phyloP scores from a whole-genome alignment of 305 asterid species.

The Andrographis paniculata region DNA sequence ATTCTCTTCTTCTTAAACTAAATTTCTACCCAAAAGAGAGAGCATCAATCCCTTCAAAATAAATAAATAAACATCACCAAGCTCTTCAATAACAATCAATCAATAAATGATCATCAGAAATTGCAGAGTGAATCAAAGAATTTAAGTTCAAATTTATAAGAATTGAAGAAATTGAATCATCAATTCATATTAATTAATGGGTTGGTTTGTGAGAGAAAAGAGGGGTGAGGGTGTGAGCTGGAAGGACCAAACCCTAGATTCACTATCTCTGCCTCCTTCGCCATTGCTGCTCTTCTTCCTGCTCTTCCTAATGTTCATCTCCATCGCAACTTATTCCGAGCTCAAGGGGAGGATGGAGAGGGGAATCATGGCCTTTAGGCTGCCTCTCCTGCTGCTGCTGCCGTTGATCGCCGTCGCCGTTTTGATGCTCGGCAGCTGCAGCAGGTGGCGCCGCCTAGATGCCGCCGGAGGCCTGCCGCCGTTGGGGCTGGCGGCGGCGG shows the following conservation, averaged over 20 bases:
- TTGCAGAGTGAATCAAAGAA: not conserved
- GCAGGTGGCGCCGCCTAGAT: conserved; percentile 27
- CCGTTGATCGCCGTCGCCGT: conserved; percentile 35
- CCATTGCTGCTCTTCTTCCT: conserved; percentile 45
- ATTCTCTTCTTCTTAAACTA: too few relatives aligned
- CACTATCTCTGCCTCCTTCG: conserved; percentile 48
- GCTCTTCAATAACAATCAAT: not conserved
- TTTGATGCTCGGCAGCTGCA: conserved; percentile 28
- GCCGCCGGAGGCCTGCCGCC: conserved; percentile 3
- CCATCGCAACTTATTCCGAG: conserved; percentile 27
- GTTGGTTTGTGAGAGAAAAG: conserved; percentile 37
- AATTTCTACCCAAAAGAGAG: too few relatives aligned
- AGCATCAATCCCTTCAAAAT: too few relatives aligned
- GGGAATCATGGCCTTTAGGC: conserved; percentile 29
- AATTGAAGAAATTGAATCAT: not conserved
- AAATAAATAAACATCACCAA: too few relatives aligned
- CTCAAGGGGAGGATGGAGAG: conserved; percentile 27
- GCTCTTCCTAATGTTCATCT: conserved; percentile 32
- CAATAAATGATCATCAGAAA: not conserved
- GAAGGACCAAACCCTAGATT: conserved; percentile 47
- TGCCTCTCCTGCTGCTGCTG: conserved; percentile 27
- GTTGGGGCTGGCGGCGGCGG: conserved; percentile 15
- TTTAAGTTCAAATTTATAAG: not conserved
- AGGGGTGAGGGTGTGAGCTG: conserved; percentile 52
- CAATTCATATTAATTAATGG: conserved; percentile 21